These are phyloP conservation scores for Arabis alpina DNA, from an alignment of 345 rosid species.

Conservation along the genomic window DNA sequence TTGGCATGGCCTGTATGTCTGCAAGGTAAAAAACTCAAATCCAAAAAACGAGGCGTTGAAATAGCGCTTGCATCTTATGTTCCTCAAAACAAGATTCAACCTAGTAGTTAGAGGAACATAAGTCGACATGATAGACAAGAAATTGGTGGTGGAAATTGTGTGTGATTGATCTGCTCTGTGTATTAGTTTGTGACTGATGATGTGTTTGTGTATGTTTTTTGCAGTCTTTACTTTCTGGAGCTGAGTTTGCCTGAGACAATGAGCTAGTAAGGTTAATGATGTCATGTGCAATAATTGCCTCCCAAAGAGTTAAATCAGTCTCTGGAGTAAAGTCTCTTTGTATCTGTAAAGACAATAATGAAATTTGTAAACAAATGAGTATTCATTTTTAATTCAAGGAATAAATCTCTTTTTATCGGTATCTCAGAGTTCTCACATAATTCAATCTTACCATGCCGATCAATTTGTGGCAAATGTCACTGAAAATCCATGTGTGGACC, in stretches of 20 bases:
- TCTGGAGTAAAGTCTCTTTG: constrained; percentile 30
- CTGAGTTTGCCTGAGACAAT: constrained; percentile 77
- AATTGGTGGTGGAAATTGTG: not conserved
- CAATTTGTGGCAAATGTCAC: constrained; percentile 6
- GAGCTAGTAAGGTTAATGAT: constrained; percentile 50
- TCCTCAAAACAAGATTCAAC: not conserved
- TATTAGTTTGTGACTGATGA: constrained; percentile 22
- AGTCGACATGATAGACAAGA: not conserved
- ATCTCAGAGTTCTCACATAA: not conserved
- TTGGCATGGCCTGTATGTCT: constrained; percentile 99
- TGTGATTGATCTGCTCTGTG: not conserved
- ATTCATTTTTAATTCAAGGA: constrained; percentile 15
- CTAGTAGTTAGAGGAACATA: not conserved
- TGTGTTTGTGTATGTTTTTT: constrained; percentile 23
- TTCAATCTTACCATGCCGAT: not conserved
- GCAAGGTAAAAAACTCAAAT: constrained; percentile 65
- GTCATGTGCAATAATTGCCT: constrained; percentile 35
- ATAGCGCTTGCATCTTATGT: constrained; percentile 9
- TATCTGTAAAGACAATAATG: constrained; percentile 37
- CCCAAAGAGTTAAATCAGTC: constrained; percentile 24
- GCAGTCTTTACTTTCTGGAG: constrained; percentile 87
- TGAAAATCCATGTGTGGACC: constrained; percentile 8
- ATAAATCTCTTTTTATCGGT: constrained; percentile 10
- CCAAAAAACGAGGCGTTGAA: constrained; percentile 12
- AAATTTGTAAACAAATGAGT: constrained; percentile 34